Evolutionary conservation across 1,139 yeast genomes (phyloP).

Genomic region (Meyerozyma smithsonii): DNA sequence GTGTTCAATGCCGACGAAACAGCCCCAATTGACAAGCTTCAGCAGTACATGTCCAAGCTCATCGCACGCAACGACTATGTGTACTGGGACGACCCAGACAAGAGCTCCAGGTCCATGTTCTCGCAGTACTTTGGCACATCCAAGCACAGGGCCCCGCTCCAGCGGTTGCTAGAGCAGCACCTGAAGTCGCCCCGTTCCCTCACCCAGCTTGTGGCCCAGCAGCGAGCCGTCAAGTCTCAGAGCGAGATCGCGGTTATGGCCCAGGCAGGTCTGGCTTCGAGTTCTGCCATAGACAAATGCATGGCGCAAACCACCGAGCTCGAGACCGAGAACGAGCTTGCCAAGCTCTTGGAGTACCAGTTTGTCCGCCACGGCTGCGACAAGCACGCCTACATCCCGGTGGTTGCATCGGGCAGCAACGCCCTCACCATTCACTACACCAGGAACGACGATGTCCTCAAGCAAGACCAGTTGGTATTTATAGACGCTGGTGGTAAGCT

Average conservation of each 20-base stretch:
- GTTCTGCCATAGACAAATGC: constrained; percentile 79
- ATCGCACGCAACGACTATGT: constrained; percentile 44
- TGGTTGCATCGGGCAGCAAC: constrained; percentile 89
- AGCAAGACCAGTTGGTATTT: constrained; percentile 75
- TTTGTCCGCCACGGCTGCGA: constrained; percentile 88
- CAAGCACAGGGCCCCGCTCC: constrained; percentile 11
- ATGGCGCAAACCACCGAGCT: constrained; percentile 56
- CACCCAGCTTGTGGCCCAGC: constrained; percentile 44
- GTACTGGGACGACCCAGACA: constrained; percentile 42
- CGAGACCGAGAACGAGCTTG: constrained; percentile 69
- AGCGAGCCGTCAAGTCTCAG: constrained; percentile 68
- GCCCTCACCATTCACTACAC: constrained; percentile 89
- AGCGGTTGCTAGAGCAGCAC: constrained; percentile 17
- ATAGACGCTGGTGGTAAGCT: constrained; percentile 94
- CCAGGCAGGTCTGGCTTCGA: constrained; percentile 75
- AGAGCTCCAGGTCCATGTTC: constrained; percentile 10
- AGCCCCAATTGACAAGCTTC: constrained; percentile 42
- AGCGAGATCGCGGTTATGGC: constrained; percentile 78
- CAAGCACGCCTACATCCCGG: constrained; percentile 87
- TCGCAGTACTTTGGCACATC: background rate
- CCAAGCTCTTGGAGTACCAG: constrained; percentile 77
- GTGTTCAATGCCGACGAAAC: constrained; percentile 85
- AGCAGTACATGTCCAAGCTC: constrained; percentile 40
- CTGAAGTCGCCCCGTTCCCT: constrained; percentile 41
- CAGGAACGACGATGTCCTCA: constrained; percentile 74